These are phyloP conservation scores for Kwoniella dejecticola DNA, from an alignment of 768 basidiomycete genomes.

Conservation along the genomic window DNA sequence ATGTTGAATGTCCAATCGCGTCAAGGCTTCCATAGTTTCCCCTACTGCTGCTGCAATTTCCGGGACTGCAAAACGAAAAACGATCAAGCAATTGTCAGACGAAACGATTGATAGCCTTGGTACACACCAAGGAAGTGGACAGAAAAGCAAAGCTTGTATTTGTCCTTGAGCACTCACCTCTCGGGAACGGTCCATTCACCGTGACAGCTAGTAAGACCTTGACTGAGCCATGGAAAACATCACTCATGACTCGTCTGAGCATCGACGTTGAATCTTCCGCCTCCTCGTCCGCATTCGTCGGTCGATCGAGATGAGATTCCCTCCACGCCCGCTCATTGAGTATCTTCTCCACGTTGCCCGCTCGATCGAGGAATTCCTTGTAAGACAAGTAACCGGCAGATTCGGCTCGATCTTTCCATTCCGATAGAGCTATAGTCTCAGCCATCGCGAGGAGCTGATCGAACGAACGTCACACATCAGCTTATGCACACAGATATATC, in stretches of 20 bases:
- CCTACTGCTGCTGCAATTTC: conserved; percentile 25
- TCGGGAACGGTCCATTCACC: conserved; percentile 28
- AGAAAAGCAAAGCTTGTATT: too few species aligned
- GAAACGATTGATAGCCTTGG: too few species aligned
- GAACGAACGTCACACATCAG: not conserved
- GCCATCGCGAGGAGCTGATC: conserved; percentile 24
- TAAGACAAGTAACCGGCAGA: conserved; percentile 18
- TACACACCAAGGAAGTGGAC: too few species aligned
- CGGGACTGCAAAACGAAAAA: conserved; percentile 12
- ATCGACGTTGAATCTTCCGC: not conserved
- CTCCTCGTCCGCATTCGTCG: not conserved
- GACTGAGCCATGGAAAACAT: conserved; percentile 22
- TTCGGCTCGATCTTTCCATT: conserved; percentile 26
- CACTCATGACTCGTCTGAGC: conserved; percentile 21
- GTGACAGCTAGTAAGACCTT: conserved; percentile 24
- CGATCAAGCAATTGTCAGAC: not conserved
- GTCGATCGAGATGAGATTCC: conserved; percentile 20
- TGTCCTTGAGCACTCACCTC: conserved; percentile 29
- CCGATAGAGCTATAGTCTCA: conserved; percentile 24
- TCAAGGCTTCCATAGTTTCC: conserved; percentile 20
- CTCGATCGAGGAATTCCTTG: conserved; percentile 21
- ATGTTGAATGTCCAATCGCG: conserved; percentile 14
- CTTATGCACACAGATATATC: not conserved
- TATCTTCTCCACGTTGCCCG: conserved; percentile 18
- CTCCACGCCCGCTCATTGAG: conserved; percentile 23